Base-by-base conservation (phyloP, 2,329 filamentous ascomycete genomes). In the Sporothrix variecibatus region DNA sequence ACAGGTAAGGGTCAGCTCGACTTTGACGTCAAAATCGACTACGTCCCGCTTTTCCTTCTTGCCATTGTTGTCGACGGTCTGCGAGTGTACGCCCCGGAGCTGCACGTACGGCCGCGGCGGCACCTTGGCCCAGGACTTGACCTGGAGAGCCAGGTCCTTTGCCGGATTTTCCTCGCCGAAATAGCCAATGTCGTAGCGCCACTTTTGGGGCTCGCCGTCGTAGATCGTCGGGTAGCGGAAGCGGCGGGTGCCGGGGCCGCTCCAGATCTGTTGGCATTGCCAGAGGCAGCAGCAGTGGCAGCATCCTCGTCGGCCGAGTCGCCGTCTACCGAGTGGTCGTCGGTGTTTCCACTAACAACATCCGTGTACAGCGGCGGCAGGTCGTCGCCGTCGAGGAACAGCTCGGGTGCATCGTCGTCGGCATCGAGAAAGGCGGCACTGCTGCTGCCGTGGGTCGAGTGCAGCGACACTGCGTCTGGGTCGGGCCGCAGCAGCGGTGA, bases 1-100 rank as follows among this genome's bases (percentile, higher is more conserved):
- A 87, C 17, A 92, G 84, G 53, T 89, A 86, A 4, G 88, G 85
- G 88, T 90, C 76, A 92, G 81, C 73, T 91, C 89, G 75, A 91
- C 81, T 26, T 81, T 81, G 73, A 92, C 81, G 78, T 89, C 86
- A 77, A 92, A 92, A 79, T 92, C 90, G 28, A 85, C 85, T 7
- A 90, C 81, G 11, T 81, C 82, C 51, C 80, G 80, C 53, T 79
- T 82, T 77, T 87, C 84, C n/a, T 82, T 83, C 78, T 86, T 87
- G 76, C 85, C 82, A 73, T 84, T 80, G 75, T 82, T 82, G 71
- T 84, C 82, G 53, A 81, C 81, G 3, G 81, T 84, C 79, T 87
- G 82, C 15, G 78, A 81, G 80, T 91, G 89, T 3, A 85, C 85
- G 71, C 90, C 90, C 43, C 83, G 81, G 58, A 91, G 80, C 67